Base-by-base conservation (phyloP, 768 basidiomycete genomes). In the Boletus vermiculosoides region DNA sequence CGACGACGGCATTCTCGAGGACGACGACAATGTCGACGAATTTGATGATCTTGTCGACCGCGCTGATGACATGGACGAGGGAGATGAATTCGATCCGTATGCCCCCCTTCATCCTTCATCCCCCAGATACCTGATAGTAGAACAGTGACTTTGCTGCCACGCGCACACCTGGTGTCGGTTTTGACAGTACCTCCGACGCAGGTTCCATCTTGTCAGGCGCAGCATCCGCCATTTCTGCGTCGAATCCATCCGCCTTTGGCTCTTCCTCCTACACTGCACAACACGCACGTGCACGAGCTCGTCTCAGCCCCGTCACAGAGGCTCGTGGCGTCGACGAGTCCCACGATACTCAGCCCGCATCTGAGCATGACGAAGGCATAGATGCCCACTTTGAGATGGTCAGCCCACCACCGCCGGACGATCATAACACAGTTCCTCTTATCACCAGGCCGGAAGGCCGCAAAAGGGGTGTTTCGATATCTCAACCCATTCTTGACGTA, bases 41-140 rank as follows among this genome's bases (percentile, higher is more conserved):
- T 83, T 78, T 51, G 84, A 81, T 30, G 84, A 81, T 23, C 77
- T 78, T 50, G 74, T 78, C 40, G 77, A 75, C 28, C 76, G 75
- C 10, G 79, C 73, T 1, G 74, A 74, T 42, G 83, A 79, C 42
- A 80, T 81, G 72, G 83, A 83, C 61, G 87, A 86, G 49, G 84
- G 74, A 2, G 87, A 90, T 60, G 89, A 88, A 57, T 92, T 91
- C 60, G 90, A 92, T 66, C 88, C 88, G 89, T 91, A 68, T 66
- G 87, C 76, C 4, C 18, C 76, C 7, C 31, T 47, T 46, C 23
- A 9, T 37, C 15, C 23, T 6, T 18, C 34, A 1, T 47, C 44
- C 33, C 12, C 31, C 22, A 1, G 2, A 7, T 36, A 4, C 30
- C 62, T 55, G 28, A 52, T 59, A 6, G 16, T n/a, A 3, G 4